Conservation (phyloP, 768 basidiomycete genomes). For the Kwoniella europaea region DNA sequence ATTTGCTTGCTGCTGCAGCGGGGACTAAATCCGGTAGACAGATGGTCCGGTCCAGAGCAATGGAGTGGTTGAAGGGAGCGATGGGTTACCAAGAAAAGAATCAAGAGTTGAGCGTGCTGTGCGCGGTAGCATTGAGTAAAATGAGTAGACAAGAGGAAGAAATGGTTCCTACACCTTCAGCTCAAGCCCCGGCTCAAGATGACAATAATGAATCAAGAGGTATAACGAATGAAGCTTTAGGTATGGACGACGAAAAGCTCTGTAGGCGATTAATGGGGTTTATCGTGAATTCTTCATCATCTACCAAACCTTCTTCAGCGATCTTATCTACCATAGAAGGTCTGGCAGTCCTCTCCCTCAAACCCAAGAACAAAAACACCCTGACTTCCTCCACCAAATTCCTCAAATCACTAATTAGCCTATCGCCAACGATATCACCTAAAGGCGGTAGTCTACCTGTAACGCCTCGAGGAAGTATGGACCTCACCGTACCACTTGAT, state of each 20-base stretch:
- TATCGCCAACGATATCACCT: slow-evolving; percentile 31
- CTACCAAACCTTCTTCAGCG: slow-evolving; percentile 58
- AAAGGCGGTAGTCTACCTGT: slow-evolving; percentile 43
- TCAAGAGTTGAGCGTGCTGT: slow-evolving; percentile 66
- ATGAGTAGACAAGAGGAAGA: slow-evolving; percentile 63
- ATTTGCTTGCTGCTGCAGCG: slow-evolving; percentile 74
- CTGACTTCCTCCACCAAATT: slow-evolving; percentile 66
- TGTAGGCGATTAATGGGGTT: slow-evolving; percentile 65
- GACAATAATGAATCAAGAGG: not conserved
- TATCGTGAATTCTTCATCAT: slow-evolving; percentile 59
- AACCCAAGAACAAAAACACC: slow-evolving; percentile 68
- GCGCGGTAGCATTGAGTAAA: slow-evolving; percentile 79
- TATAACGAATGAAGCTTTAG: slow-evolving; percentile 36
- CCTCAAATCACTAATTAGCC: slow-evolving; percentile 56
- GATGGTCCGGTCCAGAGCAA: slow-evolving; percentile 65
- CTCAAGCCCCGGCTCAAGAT: not conserved
- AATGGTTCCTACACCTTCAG: not conserved
- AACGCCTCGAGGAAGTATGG: slow-evolving; percentile 41
- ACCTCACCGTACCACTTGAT: slow-evolving; percentile 11
- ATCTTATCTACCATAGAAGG: slow-evolving; percentile 77
- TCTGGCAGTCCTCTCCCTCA: slow-evolving; percentile 77
- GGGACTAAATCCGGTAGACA: slow-evolving; percentile 75
- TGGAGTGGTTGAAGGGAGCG: slow-evolving; percentile 71
- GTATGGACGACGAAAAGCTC: slow-evolving; percentile 61
- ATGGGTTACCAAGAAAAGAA: slow-evolving; percentile 59